phyloP scores from a whole-genome alignment of 2,329 filamentous ascomycete species.

The Epichloe festucae region DNA sequence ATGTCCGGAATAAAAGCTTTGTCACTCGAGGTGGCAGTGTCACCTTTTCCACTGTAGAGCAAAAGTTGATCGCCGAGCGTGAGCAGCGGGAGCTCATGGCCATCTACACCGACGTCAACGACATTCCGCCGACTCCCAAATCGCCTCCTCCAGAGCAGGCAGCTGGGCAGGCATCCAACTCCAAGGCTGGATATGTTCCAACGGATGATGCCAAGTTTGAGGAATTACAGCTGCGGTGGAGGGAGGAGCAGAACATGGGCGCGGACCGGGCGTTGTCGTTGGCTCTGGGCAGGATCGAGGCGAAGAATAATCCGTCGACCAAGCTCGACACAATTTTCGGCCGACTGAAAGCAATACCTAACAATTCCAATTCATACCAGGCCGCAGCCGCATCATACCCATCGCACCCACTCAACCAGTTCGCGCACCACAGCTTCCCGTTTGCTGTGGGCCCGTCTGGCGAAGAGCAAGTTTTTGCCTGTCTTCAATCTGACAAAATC shows the following conservation, averaged over 20 bases:
- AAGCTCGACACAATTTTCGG: constrained; percentile 29
- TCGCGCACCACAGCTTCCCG: constrained; percentile 15
- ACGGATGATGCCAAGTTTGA: constrained; percentile 27
- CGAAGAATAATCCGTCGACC: constrained; percentile 21
- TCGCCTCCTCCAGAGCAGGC: constrained; percentile 31
- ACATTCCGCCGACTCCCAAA: constrained; percentile 44
- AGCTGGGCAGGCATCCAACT: constrained; percentile 9
- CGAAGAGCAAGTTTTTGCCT: constrained; percentile 27
- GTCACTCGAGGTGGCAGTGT: constrained; percentile 40
- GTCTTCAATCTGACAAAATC: constrained; percentile 31
- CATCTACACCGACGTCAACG: constrained; percentile 39
- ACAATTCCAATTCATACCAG: constrained; percentile 4
- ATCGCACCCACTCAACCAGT: background rate
- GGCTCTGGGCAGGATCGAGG: constrained; percentile 30
- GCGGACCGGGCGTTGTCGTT: constrained; percentile 27
- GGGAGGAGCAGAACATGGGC: constrained; percentile 33
- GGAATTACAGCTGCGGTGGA: constrained; percentile 37
- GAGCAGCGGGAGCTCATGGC: constrained; percentile 49
- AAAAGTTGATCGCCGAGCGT: constrained; percentile 40
- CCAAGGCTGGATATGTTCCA: constrained; percentile 24
- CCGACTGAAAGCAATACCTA: constrained; percentile 15
- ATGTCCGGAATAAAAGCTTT: constrained; percentile 34
- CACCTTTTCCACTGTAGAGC: constrained; percentile 40
- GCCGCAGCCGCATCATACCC: background rate
- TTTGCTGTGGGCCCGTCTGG: constrained; percentile 19